phyloP scores from a whole-genome alignment of 768 basidiomycete genomes.

The Coprinellus micaceus region DNA sequence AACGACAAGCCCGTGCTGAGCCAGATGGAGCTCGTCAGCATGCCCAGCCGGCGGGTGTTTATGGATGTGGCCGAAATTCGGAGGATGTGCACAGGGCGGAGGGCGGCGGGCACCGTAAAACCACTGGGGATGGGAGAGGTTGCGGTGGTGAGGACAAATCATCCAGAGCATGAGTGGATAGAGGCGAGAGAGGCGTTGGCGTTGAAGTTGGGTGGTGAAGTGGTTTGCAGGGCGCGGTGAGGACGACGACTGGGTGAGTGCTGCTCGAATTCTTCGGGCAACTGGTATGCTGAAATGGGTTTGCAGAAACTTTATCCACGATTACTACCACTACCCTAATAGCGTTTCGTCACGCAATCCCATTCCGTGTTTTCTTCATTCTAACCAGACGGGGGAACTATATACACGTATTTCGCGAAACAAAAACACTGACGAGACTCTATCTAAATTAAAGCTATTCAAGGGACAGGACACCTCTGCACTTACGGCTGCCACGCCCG shows the following conservation, averaged over 20 bases:
- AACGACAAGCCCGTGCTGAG: conserved; percentile 82
- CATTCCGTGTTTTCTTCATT: too few species aligned
- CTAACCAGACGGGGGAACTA: too few species aligned
- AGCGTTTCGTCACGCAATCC: too few species aligned
- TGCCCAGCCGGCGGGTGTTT: conserved; percentile 76
- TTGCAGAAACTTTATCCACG: too few species aligned
- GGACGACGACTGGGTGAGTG: not conserved
- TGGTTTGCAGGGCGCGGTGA: conserved; percentile 72
- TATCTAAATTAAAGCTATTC: too few species aligned
- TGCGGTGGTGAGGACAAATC: conserved; percentile 73
- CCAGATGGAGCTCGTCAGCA: conserved; percentile 77
- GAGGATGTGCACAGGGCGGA: conserved; percentile 74
- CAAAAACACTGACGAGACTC: too few species aligned
- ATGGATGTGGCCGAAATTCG: conserved; percentile 73
- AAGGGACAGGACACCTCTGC: too few species aligned
- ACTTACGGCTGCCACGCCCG: too few species aligned
- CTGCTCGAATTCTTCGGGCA: too few species aligned
- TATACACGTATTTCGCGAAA: too few species aligned
- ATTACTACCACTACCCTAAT: too few species aligned
- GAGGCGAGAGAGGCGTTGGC: conserved; percentile 91
- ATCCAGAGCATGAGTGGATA: conserved; percentile 75
- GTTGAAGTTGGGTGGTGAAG: conserved; percentile 76
- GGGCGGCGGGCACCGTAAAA: conserved; percentile 67
- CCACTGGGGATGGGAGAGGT: conserved; percentile 93
- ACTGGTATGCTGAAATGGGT: too few species aligned